These are phyloP conservation scores for Cyberlindnera mrakii DNA, from an alignment of 805 yeast species.

Conservation along the genomic window DNA sequence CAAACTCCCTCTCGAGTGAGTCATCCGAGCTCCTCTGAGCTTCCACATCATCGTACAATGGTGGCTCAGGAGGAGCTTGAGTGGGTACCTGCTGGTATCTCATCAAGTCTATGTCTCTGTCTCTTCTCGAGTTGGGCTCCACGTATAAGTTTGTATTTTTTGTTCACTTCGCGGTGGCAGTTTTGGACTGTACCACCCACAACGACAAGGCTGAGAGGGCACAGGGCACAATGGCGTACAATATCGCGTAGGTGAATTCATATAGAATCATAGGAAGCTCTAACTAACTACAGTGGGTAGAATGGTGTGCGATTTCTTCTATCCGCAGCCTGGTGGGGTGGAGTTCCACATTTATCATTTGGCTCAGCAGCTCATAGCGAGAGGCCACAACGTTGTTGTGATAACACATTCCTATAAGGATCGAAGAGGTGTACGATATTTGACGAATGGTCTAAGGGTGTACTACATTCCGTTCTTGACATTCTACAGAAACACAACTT, in stretches of 20 bases:
- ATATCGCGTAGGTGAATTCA: constrained; percentile 22
- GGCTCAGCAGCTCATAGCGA: constrained; percentile 69
- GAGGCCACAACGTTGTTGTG: constrained; percentile 82
- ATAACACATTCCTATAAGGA: constrained; percentile 86
- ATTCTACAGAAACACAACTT: constrained; percentile 75
- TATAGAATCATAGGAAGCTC: no score
- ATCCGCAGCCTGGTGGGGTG: constrained; percentile 98
- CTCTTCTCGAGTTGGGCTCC: no score
- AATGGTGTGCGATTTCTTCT: constrained; percentile 95
- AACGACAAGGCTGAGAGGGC: neutral
- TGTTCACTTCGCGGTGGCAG: neutral
- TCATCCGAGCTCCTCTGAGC: constrained; percentile 1
- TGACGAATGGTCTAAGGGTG: constrained; percentile 88
- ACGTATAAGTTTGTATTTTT: neutral
- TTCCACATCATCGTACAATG: constrained; percentile 19
- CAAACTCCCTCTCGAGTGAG: constrained; percentile 29
- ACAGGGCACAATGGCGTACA: constrained; percentile 20
- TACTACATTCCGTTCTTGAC: constrained; percentile 83
- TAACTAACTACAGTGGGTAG: constrained; percentile 17
- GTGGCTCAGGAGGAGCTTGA: constrained; percentile 19
- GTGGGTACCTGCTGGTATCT: constrained; percentile 21
- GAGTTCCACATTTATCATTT: constrained; percentile 92
- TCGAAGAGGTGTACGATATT: constrained; percentile 72
- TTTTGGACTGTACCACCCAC: neutral
- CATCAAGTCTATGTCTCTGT: constrained; percentile 1